Evolutionary conservation across 2,329 filamentous ascomycete species (phyloP).

Genomic region (Ascochyta pisi): DNA sequence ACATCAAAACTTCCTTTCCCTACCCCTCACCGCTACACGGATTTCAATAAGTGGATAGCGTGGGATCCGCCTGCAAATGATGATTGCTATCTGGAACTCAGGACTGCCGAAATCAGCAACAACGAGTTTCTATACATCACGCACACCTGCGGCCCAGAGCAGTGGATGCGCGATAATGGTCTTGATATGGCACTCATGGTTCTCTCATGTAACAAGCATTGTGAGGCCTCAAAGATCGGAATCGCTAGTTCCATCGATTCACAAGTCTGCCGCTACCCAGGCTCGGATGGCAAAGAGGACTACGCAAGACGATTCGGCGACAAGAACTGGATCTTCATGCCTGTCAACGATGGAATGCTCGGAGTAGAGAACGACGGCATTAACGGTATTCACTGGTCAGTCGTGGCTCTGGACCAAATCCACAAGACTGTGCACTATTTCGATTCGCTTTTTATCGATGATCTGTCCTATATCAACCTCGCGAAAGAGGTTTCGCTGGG

Average conservation of each 20-base stretch:
- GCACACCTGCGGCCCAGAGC: neutral
- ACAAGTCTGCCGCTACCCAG: slow-evolving; percentile 15
- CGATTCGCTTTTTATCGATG: slow-evolving; percentile 21
- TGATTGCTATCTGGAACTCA: slow-evolving; percentile 23
- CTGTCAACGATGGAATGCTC: slow-evolving; percentile 32
- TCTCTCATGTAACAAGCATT: slow-evolving; percentile 12
- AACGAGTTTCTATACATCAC: slow-evolving; percentile 18
- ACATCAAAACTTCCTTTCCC: slow-evolving; percentile 4
- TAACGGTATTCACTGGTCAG: slow-evolving; percentile 30
- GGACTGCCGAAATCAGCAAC: slow-evolving; percentile 20
- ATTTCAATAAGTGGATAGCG: neutral
- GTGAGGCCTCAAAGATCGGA: slow-evolving; percentile 20
- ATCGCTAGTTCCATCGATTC: slow-evolving; percentile 26
- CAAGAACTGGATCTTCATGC: slow-evolving; percentile 35
- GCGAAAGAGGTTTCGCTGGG: slow-evolving; percentile 7
- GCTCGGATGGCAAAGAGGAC: slow-evolving; percentile 12
- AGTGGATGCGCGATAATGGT: slow-evolving; percentile 29
- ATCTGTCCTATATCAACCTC: neutral
- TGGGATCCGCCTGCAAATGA: slow-evolving; percentile 1
- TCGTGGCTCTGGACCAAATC: slow-evolving; percentile 25
- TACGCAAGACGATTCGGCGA: slow-evolving; percentile 17
- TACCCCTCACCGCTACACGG: slow-evolving; percentile 16
- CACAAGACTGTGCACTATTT: slow-evolving; percentile 21
- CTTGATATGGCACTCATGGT: slow-evolving; percentile 32
- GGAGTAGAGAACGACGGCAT: neutral